phyloP scores from a whole-genome alignment of 78 protist genomes.

The Cavenderia fasciculata region DNA sequence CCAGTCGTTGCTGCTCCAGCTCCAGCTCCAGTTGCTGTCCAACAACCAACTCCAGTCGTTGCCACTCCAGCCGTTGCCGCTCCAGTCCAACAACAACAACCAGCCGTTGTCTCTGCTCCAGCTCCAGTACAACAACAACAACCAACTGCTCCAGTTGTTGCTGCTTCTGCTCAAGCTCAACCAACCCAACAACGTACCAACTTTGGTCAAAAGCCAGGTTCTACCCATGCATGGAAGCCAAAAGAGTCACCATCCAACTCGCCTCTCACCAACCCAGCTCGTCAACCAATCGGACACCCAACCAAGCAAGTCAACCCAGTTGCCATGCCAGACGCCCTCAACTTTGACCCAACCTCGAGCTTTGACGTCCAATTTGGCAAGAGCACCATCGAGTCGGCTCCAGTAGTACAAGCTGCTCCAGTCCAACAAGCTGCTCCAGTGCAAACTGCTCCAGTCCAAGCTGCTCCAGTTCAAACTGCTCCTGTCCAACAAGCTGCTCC shows the following conservation, averaged over 20 bases:
- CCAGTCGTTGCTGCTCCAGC: too few species aligned
- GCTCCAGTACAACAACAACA: too few species aligned
- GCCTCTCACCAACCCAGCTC: background rate
- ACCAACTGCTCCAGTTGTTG: too few species aligned
- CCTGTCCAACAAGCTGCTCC: background rate
- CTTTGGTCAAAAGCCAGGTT: constrained; percentile 76
- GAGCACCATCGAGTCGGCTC: background rate
- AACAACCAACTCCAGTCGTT: too few species aligned
- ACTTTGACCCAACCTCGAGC: constrained; percentile 77
- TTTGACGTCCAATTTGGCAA: constrained; percentile 75
- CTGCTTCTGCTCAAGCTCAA: too few species aligned
- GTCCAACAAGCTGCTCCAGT: constrained; percentile 15
- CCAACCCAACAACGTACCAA: constrained; percentile 27
- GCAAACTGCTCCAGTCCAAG: constrained; percentile 10
- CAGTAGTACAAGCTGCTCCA: background rate
- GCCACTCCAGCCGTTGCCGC: too few species aligned
- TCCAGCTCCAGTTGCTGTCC: too few species aligned
- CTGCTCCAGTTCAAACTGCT: constrained; percentile 8
- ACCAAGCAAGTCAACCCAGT: constrained; percentile 36
- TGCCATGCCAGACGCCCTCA: constrained; percentile 67
- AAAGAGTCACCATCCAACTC: constrained; percentile 42
- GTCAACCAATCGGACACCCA: background rate
- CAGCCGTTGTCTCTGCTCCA: too few species aligned
- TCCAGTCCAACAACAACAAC: too few species aligned
- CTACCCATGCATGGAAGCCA: constrained; percentile 71